Base-by-base conservation (phyloP, 345 rosid genomes). In the Ricinus communis region DNA sequence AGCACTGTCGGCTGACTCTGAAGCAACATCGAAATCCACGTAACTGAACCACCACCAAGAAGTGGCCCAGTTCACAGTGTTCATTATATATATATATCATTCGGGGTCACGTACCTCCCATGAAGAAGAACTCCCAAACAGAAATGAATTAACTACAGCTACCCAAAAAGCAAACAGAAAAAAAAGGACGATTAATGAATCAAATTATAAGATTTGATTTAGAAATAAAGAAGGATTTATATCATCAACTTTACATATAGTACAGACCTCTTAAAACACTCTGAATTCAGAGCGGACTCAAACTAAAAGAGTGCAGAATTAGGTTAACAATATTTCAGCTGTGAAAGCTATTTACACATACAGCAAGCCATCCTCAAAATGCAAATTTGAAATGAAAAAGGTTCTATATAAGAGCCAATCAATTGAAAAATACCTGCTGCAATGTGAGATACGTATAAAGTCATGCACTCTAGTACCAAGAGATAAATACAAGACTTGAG, bases 11-110 rank as follows among this genome's bases (percentile, higher is more conserved):
- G 88, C 71, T 70, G 72, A 77, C 77, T 50, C 73, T 80, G 76
- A 76, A 85, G 86, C 84, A 85, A 82, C 84, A 77, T 82, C 71
- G 82, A 80, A 78, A 74, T 65, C 66, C 77, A 76, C 84, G 84
- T 83, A 55, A 66, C 76, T 40, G n/a, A 65, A 33, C 40, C 56
- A 13, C 45, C 13, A 65, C 28, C 52, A 53, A 16, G 55, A 62
- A 50, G 68, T 71, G 74, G 77, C 70, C 73, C 75, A 58, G 16
- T 24, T 10, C 8, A 46, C 7, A 11, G 4, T 15, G 56, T 46
- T 36, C 30, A 47, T 15, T 53, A 4, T 52, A 43, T 51, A 60
- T 14, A 38, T 38, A 38, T n/a, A 38, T 38, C 43, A 11, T 70
- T 40, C 46, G 36, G 47, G 19, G 33, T 71, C 72, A 80, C 71